Base-by-base conservation (phyloP, 2,329 filamentous ascomycete species). In the Teratosphaeria gauchensis region DNA sequence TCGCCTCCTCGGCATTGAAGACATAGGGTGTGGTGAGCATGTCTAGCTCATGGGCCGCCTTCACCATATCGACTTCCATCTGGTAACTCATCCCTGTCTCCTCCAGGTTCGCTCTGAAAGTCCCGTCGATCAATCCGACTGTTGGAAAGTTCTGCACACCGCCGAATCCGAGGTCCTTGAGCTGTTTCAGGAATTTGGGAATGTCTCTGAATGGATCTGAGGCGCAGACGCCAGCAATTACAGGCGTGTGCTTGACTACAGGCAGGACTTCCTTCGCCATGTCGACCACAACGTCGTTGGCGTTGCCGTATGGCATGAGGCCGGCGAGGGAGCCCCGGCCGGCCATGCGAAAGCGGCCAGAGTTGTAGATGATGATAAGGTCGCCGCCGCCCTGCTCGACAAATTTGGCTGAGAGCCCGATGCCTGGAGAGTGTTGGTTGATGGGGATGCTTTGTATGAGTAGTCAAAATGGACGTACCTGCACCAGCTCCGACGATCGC, bases 131-230 rank as follows among this genome's bases (percentile, higher is more conserved):
- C 24, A 89, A 74, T 0, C 86, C 86, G 1, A 89, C 85, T 0
- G 86, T 89, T 0, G 86, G 86, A 68, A 89, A 89, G 65, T 89
- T 89, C 70, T 89, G 86, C 14, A 89, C 79, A 1, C 87, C 87
- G 1, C 82, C 81, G 63, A 89, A 88, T 0, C 86, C 86, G 16
- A 87, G 71, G 1, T 78, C 78, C 57, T 80, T 79, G 38, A 89
- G 74, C 67, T 88, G 79, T 19, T 70, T 68, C 16, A 89, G 75
- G 65, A 89, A 88, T 4, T 71, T 67, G 2, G 78, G 73, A 69
- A 88, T 87, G 58, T 80, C 76, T 32, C 83, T 78, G 72, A 88
- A 88, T 0, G 86, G 87, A 61, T 89, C 86, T 0, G 85, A 87
- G 12, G 81, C 86, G 67, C 86, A 89, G 21, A 89, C 84, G 1